A percentile compares a stretch with the other conserved stretches of the same genome.
Conservation (phyloP, 169 alveolate species). For the Eimeria praecox region DNA sequence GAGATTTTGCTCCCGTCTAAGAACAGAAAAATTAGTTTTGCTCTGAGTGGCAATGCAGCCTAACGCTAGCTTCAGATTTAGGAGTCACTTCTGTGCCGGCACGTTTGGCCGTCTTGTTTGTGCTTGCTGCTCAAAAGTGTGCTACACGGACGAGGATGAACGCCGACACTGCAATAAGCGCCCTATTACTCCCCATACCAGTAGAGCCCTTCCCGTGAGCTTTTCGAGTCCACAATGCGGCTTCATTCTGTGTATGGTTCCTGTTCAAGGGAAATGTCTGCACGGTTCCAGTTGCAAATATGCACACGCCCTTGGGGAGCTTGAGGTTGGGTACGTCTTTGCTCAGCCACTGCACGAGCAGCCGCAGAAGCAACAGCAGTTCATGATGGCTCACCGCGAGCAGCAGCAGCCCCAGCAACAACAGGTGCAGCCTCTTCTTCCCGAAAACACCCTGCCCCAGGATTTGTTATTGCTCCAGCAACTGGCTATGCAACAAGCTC, state of each 20-base stretch:
- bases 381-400: slow-evolving; percentile 24
- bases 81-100: background rate
- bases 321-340: slow-evolving; percentile 73
- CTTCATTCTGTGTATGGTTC: background rate
- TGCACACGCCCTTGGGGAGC: slow-evolving; percentile 76
- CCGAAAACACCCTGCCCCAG: slow-evolving; percentile 37
- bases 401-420: slow-evolving; percentile 62
- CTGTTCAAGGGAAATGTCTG: slow-evolving; percentile 57
- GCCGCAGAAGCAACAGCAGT: slow-evolving; percentile 61
- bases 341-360: slow-evolving; percentile 66
- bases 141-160: background rate
- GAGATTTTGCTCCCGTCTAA: background rate
- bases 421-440: slow-evolving; percentile 34
- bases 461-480: slow-evolving; percentile 67
- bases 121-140: background rate
- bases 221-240: background rate
- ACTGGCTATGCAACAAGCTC: slow-evolving; percentile 63
- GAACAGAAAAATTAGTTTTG: background rate
- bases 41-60: background rate
- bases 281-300: slow-evolving; percentile 72
- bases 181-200: background rate
- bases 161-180: background rate
- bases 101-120: background rate
- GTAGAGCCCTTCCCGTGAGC: background rate
- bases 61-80: background rate